A percentile compares a stretch with the other conserved stretches of the same genome.
These are phyloP conservation scores for Russula compacta DNA, from an alignment of 768 basidiomycete genomes.

Conservation along the genomic window DNA sequence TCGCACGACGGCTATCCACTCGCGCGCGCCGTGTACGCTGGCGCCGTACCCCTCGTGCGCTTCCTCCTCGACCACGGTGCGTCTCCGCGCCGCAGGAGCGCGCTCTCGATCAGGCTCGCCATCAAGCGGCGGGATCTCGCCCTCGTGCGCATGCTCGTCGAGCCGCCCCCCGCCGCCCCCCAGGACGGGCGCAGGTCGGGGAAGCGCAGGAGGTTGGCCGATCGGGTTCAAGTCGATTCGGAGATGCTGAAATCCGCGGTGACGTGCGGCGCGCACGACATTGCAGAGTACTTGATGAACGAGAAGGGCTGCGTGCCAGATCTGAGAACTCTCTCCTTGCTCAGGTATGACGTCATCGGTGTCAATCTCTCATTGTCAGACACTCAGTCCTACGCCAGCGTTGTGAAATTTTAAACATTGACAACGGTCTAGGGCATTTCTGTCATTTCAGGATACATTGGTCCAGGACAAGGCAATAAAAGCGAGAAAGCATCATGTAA, in stretches of 20 bases:
- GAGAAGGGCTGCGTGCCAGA: conserved; percentile 72
- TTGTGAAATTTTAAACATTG: neutral
- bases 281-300: conserved; percentile 57
- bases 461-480: neutral
- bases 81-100: conserved; percentile 51
- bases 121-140: conserved; percentile 58
- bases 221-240: conserved; percentile 44
- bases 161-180: conserved; percentile 30
- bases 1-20: conserved; percentile 77
- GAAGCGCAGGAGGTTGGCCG: conserved; percentile 50
- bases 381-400: neutral
- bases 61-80: conserved; percentile 69
- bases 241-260: conserved; percentile 63
- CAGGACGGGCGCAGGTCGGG: conserved; percentile 11
- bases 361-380: neutral
- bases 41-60: conserved; percentile 52
- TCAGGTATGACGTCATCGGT: conserved; percentile 1
- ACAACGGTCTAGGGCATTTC: neutral
- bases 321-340: conserved; percentile 44
- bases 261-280: conserved; percentile 52
- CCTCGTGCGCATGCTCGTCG: conserved; percentile 70
- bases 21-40: conserved; percentile 62
- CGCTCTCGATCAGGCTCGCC: conserved; percentile 65
- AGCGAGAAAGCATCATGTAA: neutral
- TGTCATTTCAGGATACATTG: neutral